Conservation (phyloP, 371 early-diverging fungal genomes). For the Apophysomyces elegans region DNA sequence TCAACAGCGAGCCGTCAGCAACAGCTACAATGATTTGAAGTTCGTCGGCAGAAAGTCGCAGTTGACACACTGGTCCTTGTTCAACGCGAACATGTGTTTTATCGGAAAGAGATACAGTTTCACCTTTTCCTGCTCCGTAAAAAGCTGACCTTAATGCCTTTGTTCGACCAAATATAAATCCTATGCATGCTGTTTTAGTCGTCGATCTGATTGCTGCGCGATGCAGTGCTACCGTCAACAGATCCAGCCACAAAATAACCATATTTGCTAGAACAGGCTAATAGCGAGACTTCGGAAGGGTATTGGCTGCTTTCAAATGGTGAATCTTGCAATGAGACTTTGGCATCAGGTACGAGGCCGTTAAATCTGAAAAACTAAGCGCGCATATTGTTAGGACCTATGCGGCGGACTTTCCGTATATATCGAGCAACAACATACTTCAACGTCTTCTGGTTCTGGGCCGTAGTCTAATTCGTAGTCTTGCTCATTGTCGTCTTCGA, state of each 20-base stretch:
- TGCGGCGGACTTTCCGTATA: background rate
- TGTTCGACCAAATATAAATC: constrained; percentile 41
- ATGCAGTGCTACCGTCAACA: constrained; percentile 26
- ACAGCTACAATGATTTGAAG: constrained; percentile 30
- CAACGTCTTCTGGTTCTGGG: background rate
- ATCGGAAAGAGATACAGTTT: constrained; percentile 17
- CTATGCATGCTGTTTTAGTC: constrained; percentile 20
- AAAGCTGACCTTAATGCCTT: constrained; percentile 33
- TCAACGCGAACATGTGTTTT: constrained; percentile 19
- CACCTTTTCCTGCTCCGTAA: constrained; percentile 31
- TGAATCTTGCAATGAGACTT: constrained; percentile 39
- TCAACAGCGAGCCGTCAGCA: constrained; percentile 25
- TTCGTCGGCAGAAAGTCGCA: constrained; percentile 40
- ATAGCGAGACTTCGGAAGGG: constrained; percentile 37
- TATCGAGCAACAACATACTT: background rate
- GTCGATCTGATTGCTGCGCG: background rate
- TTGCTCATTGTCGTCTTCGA: background rate
- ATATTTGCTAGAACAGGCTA: constrained; percentile 40
- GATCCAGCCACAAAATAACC: constrained; percentile 48
- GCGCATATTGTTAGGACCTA: background rate
- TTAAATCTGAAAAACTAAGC: constrained; percentile 41
- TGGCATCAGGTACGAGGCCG: constrained; percentile 46
- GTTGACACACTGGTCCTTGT: constrained; percentile 36
- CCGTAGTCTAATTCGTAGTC: background rate
- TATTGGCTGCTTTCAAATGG: constrained; percentile 30